phyloP scores from a whole-genome alignment of 2,329 filamentous ascomycete genomes.

The Lojkania enalia region DNA sequence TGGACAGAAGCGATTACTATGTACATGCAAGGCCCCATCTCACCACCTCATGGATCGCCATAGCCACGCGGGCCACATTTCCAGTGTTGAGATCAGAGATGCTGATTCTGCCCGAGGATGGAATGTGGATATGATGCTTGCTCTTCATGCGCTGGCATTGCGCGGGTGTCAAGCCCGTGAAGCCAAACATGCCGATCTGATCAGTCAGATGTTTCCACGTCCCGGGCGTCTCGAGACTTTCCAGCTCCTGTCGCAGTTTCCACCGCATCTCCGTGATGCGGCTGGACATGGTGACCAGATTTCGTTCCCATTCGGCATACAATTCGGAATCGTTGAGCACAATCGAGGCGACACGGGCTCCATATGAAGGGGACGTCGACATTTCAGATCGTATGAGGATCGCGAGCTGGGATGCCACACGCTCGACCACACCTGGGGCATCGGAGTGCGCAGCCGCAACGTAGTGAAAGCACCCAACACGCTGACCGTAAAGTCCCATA shows the following conservation, averaged over 20 bases:
- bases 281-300: constrained; percentile 40
- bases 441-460: constrained; percentile 9
- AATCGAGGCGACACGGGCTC: constrained; percentile 33
- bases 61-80: constrained; percentile 12
- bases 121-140: constrained; percentile 43
- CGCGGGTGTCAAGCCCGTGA: constrained; percentile 38
- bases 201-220: constrained; percentile 37
- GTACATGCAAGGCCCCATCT: constrained; percentile 3
- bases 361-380: constrained; percentile 34
- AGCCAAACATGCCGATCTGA: constrained; percentile 50
- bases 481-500: constrained; percentile 45
- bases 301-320: constrained; percentile 32
- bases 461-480: constrained; percentile 34
- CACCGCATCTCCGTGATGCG: constrained; percentile 41
- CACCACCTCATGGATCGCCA: constrained; percentile 15
- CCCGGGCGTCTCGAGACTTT: constrained; percentile 25
- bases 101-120: constrained; percentile 39
- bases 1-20: constrained; percentile 1
- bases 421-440: constrained; percentile 4
- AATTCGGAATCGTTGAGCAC: constrained; percentile 29
- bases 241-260: constrained; percentile 26
- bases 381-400: constrained; percentile 32
- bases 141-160: constrained; percentile 37
- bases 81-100: constrained; percentile 22
- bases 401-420: constrained; percentile 1